Conservation (phyloP, 805 yeast genomes). For the Ogataea wickerhamii region DNA sequence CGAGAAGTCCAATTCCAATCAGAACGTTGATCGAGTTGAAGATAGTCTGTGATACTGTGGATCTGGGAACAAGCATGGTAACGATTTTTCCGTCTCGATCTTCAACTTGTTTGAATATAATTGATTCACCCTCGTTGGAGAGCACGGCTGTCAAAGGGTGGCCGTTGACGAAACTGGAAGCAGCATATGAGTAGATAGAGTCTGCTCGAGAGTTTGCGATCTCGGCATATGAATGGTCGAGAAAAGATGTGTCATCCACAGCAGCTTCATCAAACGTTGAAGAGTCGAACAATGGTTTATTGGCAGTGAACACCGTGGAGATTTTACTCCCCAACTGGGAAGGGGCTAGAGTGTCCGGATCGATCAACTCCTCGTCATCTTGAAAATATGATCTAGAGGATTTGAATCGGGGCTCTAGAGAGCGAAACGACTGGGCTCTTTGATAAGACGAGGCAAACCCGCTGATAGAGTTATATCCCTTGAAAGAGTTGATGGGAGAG, state of each 20-base stretch:
- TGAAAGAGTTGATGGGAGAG: conserved; percentile 52
- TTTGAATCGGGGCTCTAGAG: conserved; percentile 52
- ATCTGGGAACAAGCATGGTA: conserved; percentile 75
- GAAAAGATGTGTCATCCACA: conserved; percentile 42
- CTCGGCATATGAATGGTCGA: conserved; percentile 30
- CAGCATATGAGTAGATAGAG: conserved; percentile 28
- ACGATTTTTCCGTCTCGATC: conserved; percentile 66
- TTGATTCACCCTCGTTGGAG: conserved; percentile 29
- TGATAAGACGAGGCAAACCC: conserved; percentile 77
- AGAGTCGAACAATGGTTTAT: conserved; percentile 19
- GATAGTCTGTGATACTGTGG: conserved; percentile 69
- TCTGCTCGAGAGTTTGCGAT: conserved; percentile 25
- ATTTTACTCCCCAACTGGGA: conserved; percentile 59
- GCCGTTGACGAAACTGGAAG: conserved; percentile 15
- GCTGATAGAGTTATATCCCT: conserved; percentile 65
- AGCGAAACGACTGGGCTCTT: conserved; percentile 70
- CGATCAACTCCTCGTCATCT: conserved; percentile 61
- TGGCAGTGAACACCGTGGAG: conserved; percentile 44
- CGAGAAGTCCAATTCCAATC: conserved; percentile 66
- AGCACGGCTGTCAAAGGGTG: conserved; percentile 17
- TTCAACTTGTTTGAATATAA: conserved; percentile 50
- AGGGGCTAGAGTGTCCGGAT: conserved; percentile 67
- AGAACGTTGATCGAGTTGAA: conserved; percentile 64
- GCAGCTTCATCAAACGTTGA: conserved; percentile 36
- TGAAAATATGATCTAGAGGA: conserved; percentile 62